phyloP scores from a whole-genome alignment of 768 basidiomycete species.

The Phanerochaete sordida region DNA sequence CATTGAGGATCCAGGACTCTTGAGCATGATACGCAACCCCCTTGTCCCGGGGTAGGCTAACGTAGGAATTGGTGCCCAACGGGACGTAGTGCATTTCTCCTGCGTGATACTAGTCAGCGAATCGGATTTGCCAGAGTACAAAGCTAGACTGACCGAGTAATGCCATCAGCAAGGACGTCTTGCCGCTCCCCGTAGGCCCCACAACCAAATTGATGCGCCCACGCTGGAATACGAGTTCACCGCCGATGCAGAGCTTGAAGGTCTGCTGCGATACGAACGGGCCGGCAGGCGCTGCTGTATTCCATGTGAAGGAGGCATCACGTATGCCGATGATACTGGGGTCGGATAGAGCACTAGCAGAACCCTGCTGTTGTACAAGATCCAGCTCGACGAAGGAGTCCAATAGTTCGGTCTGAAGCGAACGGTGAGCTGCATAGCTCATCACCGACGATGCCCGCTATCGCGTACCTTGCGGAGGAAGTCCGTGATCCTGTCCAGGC shows the following conservation, averaged over 20 bases:
- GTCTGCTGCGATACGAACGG: constrained; percentile 34
- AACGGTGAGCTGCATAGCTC: neutral
- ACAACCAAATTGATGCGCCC: constrained; percentile 55
- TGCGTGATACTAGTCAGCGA: neutral
- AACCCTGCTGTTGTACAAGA: neutral
- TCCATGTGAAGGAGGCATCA: constrained; percentile 58
- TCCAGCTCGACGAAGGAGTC: constrained; percentile 34
- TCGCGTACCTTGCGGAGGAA: constrained; percentile 23
- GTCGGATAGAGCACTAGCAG: neutral
- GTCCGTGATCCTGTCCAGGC: constrained; percentile 12
- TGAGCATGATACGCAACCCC: constrained; percentile 83
- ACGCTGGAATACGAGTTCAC: constrained; percentile 51
- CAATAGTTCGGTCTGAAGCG: constrained; percentile 43
- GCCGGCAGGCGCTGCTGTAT: constrained; percentile 30
- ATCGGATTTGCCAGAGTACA: no score
- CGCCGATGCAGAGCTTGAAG: constrained; percentile 49
- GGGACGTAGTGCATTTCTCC: constrained; percentile 57
- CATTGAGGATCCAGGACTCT: constrained; percentile 84
- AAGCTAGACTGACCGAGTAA: constrained; percentile 40
- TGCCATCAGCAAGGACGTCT: constrained; percentile 66
- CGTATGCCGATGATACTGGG: constrained; percentile 47
- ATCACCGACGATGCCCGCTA: no score
- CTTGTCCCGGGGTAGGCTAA: constrained; percentile 61
- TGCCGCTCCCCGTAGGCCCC: constrained; percentile 57
- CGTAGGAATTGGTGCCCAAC: constrained; percentile 54